phyloP scores from a whole-genome alignment of 805 yeast species.

The Ogataea nonfermentans region DNA sequence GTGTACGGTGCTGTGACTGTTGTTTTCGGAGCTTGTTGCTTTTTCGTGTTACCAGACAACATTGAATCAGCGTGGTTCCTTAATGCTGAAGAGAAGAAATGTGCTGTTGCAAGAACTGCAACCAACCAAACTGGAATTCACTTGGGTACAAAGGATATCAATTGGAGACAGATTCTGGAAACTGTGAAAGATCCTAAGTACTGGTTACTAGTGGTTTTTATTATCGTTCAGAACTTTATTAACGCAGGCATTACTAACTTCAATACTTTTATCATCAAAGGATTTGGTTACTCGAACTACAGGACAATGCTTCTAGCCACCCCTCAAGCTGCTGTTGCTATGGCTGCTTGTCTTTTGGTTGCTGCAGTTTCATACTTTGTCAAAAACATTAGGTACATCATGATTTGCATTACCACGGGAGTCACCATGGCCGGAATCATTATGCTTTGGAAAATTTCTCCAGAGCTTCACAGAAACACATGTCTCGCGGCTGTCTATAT shows the following conservation, averaged over 20 bases:
- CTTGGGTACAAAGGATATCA: conserved; percentile 36
- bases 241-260: conserved; percentile 58
- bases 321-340: conserved; percentile 37
- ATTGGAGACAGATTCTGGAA: conserved; percentile 29
- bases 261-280: conserved; percentile 43
- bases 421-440: conserved; percentile 34
- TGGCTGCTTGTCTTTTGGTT: conserved; percentile 32
- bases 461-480: conserved; percentile 20
- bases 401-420: conserved; percentile 25
- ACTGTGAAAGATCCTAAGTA: conserved; percentile 36
- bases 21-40: conserved; percentile 32
- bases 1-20: conserved; percentile 35
- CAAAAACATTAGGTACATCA: conserved; percentile 25
- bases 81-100: conserved; percentile 37
- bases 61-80: conserved; percentile 37
- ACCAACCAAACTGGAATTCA: conserved; percentile 38
- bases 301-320: conserved; percentile 34
- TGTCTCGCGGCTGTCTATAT: conserved; percentile 26
- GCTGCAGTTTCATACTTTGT: conserved; percentile 22
- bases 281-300: conserved; percentile 35
- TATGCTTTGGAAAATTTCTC: conserved; percentile 25
- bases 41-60: conserved; percentile 33
- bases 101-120: conserved; percentile 31
- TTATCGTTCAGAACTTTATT: conserved; percentile 45
- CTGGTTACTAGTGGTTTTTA: conserved; percentile 33